Base-by-base conservation (phyloP, 164 flowering plant species). In the Nelumbo lutea region DNA sequence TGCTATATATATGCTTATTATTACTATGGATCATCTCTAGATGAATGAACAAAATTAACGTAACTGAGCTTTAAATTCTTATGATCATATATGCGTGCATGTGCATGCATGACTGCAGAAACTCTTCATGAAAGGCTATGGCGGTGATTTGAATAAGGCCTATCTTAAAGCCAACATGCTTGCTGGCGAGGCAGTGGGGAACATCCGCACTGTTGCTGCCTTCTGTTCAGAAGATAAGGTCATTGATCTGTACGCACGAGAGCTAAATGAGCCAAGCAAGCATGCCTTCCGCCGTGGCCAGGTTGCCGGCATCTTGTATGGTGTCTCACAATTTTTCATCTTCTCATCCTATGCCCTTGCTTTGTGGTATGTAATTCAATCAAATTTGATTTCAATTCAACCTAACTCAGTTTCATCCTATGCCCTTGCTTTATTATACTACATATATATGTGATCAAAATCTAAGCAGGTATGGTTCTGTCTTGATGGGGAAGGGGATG, bases 111-210 rank as follows among this genome's bases (percentile, higher is more conserved):
- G 58, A 50, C 74, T 65, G 67, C 84, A 91, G 98, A 91, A 83
- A 89, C 83, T 95, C 45, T 95, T 95, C 82, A 85, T 95, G 94
- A 74, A 86, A 87, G 99, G 99, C 62, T 92, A 80, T 73, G 99
- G 97, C 11, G 94, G 91, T 6, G 84, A 95, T 84, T 81, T 95
- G 80, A 92, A 85, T 83, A 88, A 89, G 77, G 88, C 97, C 3
- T 92, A 95, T 75, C 85, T 90, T 13, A 89, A 84, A 73, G 99
- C 99, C 7, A 95, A 92, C 79, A 92, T 88, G 98, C 80, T 95
- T 62, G 99, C 99, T 42, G 90, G 91, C 42, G 99, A 95, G 81
- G 96, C 99, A 1, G 98, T 95, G 64, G 81, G 95, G 63, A 95
- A 95, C 79, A 90, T 95, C 56, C 84, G 98, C 42, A 92, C 99